These are phyloP conservation scores for Marasmius sp. DNA, from an alignment of 1,284 basidiomycete genomes.

Conservation along the genomic window DNA sequence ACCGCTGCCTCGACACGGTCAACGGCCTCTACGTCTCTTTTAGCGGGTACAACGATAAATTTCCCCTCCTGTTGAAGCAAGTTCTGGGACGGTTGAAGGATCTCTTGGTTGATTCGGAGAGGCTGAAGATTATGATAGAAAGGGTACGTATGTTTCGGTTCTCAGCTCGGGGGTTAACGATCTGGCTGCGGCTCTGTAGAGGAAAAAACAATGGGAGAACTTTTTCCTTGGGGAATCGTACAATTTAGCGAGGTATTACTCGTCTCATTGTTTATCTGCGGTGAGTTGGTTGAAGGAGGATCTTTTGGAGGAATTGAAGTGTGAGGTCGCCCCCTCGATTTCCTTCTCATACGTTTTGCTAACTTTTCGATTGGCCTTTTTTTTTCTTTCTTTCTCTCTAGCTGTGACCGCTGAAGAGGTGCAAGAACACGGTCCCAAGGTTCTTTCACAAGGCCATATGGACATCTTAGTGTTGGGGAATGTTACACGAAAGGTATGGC, in stretches of 20 bases:
- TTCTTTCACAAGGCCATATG: conserved; percentile 73
- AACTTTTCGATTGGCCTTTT: too few relatives aligned
- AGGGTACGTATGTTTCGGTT: conserved; percentile 48
- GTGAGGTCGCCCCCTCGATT: too few relatives aligned
- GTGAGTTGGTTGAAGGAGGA: conserved; percentile 81
- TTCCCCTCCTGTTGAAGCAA: conserved; percentile 74
- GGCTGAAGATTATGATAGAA: conserved; percentile 86
- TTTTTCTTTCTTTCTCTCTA: too few relatives aligned
- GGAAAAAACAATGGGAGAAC: conserved; percentile 80
- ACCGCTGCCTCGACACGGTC: conserved; percentile 66
- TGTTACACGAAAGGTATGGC: conserved; percentile 72
- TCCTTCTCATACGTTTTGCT: too few relatives aligned
- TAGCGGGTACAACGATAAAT: conserved; percentile 94
- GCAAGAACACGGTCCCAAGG: conserved; percentile 58
- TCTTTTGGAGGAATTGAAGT: conserved; percentile 73
- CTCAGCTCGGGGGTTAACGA: background rate
- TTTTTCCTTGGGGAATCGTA: conserved; percentile 88
- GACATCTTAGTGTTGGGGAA: conserved; percentile 88
- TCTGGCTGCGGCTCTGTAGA: conserved; percentile 41
- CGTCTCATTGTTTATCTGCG: conserved; percentile 70
- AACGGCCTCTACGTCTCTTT: conserved; percentile 74
- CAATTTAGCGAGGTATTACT: conserved; percentile 79
- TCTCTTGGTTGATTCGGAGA: conserved; percentile 68
- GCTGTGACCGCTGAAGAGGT: conserved; percentile 64
- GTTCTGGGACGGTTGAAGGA: conserved; percentile 75